phyloP scores from a whole-genome alignment of 805 yeast species.

The Sungouiella thailandica region DNA sequence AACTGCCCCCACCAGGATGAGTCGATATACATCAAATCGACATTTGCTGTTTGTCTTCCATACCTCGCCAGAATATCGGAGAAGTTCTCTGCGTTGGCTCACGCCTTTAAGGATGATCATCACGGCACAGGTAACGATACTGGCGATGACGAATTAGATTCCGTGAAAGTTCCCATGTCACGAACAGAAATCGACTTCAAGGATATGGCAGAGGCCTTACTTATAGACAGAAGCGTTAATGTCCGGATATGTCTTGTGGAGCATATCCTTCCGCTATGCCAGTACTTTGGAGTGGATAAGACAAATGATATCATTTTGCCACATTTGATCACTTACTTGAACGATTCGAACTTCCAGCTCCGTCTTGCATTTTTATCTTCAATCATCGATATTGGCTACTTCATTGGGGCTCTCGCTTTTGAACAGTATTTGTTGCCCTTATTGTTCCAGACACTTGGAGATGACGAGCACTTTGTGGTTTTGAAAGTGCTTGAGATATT shows the following conservation, averaged over 20 bases:
- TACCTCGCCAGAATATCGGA: constrained; percentile 61
- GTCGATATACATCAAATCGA: constrained; percentile 41
- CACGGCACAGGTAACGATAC: constrained; percentile 1
- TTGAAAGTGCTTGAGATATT: constrained; percentile 54
- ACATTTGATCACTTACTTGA: constrained; percentile 85
- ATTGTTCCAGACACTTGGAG: constrained; percentile 75
- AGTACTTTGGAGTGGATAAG: constrained; percentile 79
- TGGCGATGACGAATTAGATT: constrained; percentile 24
- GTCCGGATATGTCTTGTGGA: constrained; percentile 68
- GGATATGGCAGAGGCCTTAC: constrained; percentile 53
- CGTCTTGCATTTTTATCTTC: constrained; percentile 68
- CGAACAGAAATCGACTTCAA: constrained; percentile 55
- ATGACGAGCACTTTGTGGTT: constrained; percentile 78
- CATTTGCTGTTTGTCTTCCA: constrained; percentile 72
- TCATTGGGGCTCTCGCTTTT: constrained; percentile 73
- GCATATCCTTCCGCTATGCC: constrained; percentile 72
- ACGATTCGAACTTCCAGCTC: constrained; percentile 66
- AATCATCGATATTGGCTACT: constrained; percentile 68
- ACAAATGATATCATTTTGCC: constrained; percentile 86
- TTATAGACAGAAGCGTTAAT: constrained; percentile 63
- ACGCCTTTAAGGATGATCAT: constrained; percentile 16
- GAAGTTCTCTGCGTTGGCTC: constrained; percentile 58
- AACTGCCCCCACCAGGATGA: constrained; percentile 25
- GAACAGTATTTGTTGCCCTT: constrained; percentile 88
- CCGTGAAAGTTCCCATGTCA: constrained; percentile 29